phyloP scores from a whole-genome alignment of 768 basidiomycete species.

The Calocera viscosa region DNA sequence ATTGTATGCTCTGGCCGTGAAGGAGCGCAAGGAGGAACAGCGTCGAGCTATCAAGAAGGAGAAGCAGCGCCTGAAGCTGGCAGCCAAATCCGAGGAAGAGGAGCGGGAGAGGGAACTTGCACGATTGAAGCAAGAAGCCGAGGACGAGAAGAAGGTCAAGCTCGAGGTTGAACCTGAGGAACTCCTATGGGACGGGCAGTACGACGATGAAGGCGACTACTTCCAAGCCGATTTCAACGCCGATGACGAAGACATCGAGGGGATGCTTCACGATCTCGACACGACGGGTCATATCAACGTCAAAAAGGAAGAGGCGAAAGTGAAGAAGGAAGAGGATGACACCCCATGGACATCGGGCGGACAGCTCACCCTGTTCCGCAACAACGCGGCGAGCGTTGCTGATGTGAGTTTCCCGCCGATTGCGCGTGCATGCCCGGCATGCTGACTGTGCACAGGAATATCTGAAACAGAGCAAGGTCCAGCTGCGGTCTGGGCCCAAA shows the following conservation, averaged over 20 bases:
- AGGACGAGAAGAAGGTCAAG: constrained; percentile 14
- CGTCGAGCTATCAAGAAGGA: constrained; percentile 19
- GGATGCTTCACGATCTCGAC: constrained; percentile 11
- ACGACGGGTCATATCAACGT: background rate
- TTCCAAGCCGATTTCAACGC: constrained; percentile 15
- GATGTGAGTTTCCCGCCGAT: constrained; percentile 7
- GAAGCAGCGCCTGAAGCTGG: constrained; percentile 16
- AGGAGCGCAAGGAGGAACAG: constrained; percentile 20
- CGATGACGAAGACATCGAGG: constrained; percentile 18
- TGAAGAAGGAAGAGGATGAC: constrained; percentile 11
- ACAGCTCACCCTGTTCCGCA: constrained; percentile 24
- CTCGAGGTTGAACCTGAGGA: constrained; percentile 18
- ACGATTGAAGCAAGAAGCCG: constrained; percentile 14
- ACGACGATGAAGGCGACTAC: constrained; percentile 8
- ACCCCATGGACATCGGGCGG: constrained; percentile 19
- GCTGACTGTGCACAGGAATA: constrained; percentile 17
- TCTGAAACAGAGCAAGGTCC: constrained; percentile 20
- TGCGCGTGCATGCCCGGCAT: background rate
- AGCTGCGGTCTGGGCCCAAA: constrained; percentile 12
- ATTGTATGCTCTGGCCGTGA: constrained; percentile 16
- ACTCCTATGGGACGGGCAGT: background rate
- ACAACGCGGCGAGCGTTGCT: constrained; percentile 21
- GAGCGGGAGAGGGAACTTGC: constrained; percentile 18
- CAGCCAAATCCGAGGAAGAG: constrained; percentile 19
- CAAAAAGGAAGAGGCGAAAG: background rate